Conservation (phyloP, 257 asterid species). For the Nyctanthes arbortristis region DNA sequence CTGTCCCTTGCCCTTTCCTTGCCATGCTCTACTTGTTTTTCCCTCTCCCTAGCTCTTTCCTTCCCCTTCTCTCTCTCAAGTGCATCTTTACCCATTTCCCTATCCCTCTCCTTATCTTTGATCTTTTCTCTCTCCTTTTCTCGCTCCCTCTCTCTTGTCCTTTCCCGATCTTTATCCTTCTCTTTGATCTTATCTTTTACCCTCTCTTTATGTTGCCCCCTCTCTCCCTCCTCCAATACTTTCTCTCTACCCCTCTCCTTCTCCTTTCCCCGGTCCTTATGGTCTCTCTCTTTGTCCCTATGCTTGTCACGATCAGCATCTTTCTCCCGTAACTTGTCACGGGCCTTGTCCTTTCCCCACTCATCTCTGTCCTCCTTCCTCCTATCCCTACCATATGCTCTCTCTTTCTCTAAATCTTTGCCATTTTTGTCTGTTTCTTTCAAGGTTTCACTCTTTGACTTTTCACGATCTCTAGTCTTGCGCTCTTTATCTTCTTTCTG, state of each 20-base stretch:
- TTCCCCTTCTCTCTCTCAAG: conserved; percentile 64
- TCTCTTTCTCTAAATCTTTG: conserved; percentile 50
- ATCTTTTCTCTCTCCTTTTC: conserved; percentile 62
- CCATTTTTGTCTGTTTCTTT: conserved; percentile 58
- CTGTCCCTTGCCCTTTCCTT: conserved; percentile 64
- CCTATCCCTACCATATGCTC: conserved; percentile 51
- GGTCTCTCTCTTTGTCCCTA: conserved; percentile 60
- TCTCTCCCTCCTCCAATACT: conserved; percentile 44
- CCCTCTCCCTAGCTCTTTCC: conserved; percentile 65
- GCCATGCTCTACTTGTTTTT: conserved; percentile 58
- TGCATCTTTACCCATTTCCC: conserved; percentile 52
- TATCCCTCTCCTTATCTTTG: conserved; percentile 44
- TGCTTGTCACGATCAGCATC: conserved; percentile 62
- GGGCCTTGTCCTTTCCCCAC: conserved; percentile 51
- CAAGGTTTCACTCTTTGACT: conserved; percentile 37
- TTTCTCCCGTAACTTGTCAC: conserved; percentile 55
- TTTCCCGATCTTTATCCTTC: conserved; percentile 58
- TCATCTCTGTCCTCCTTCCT: conserved; percentile 75
- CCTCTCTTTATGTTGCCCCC: conserved; percentile 49
- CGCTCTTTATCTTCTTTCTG: conserved; percentile 70
- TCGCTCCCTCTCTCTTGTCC: conserved; percentile 47
- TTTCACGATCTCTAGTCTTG: conserved; percentile 68
- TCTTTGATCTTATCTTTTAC: conserved; percentile 59
- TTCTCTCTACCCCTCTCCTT: conserved; percentile 56
- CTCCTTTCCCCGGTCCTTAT: conserved; percentile 58